These are phyloP conservation scores for Moesziomyces globuligerus DNA, from an alignment of 1,284 basidiomycete species.

Conservation along the genomic window DNA sequence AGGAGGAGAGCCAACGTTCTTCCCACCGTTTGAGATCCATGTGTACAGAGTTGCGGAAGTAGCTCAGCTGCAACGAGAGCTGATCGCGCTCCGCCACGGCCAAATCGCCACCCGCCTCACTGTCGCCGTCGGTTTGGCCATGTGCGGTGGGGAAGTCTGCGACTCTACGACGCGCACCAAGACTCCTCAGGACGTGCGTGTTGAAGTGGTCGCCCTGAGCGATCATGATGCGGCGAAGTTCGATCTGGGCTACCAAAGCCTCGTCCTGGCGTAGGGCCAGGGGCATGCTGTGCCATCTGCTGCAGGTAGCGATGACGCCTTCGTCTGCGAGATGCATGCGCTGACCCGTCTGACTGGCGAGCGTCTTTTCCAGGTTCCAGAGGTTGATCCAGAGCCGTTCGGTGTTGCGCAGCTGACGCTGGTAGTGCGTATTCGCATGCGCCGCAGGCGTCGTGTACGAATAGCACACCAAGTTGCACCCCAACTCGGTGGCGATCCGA, in stretches of 20 bases:
- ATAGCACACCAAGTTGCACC: constrained; percentile 43
- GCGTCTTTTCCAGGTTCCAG: constrained; percentile 49
- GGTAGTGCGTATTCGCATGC: constrained; percentile 27
- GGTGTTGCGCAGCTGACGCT: constrained; percentile 45
- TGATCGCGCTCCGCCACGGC: constrained; percentile 23
- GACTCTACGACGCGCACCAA: constrained; percentile 7
- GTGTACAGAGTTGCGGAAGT: constrained; percentile 32
- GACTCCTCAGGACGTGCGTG: constrained; percentile 28
- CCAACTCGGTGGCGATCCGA: constrained; percentile 45
- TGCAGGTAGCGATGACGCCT: constrained; percentile 39
- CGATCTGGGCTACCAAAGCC: constrained; percentile 45
- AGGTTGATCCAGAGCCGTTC: constrained; percentile 51
- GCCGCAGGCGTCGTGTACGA: constrained; percentile 14
- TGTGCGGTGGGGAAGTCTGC: neutral
- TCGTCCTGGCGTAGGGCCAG: constrained; percentile 43
- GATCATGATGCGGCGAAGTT: constrained; percentile 41
- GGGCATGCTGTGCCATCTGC: constrained; percentile 36
- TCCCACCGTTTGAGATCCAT: constrained; percentile 51
- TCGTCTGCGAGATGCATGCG: constrained; percentile 48
- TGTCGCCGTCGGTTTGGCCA: neutral
- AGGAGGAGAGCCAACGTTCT: constrained; percentile 36
- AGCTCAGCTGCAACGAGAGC: constrained; percentile 29
- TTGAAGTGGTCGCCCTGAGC: constrained; percentile 30
- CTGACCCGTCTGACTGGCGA: constrained; percentile 46
- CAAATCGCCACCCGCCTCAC: neutral